Evolutionary conservation across 768 basidiomycete genomes (phyloP), one percentile per base, ranked within the genome.

Genomic region (Kwoniella mangroviensis): DNA sequence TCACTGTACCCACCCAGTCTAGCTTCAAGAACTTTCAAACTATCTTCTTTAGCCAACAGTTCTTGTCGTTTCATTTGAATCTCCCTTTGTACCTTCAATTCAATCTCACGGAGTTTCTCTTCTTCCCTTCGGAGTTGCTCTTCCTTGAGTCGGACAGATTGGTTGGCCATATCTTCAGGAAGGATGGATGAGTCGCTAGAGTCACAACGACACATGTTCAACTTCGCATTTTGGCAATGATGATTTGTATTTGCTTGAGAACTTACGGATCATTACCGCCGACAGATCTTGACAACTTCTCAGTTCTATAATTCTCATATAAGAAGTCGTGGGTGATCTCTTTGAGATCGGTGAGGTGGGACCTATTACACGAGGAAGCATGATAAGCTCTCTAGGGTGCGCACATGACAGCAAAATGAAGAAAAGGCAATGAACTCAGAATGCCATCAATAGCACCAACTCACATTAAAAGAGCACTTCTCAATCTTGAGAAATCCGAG

Each of bases 31-130:
- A 80, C 78, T 72, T 78, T 83, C 58, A 83, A 67, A 68, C 82
- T 83, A 64, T 97, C 95, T 83, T 97, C 96, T 83, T 96, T 97
- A 51, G 96, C 97, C 79, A 97, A 85, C 71, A 98, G 85, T 81
- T 98, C 96, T 83, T 98, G 96, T 80, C 94, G 87, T 86, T 96
- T 95, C 86, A 98, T 92, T 82, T 92, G 93, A 84, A 99, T 93
- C 86, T 99, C 97, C 59, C 97, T 89, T 84, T 98, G 95, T 34
- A 98, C 94, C 84, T 94, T 95, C 84, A 98, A 88, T 84, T 99
- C 97, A 84, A 98, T 92, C 85, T 99, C 97, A 72, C 96, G 93
- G 74, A 99, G 87, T 90, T 96, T 96, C 86, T 97, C 94, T 86
- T 97, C 94, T 83, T 99, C 97, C 70, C 92, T 86, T 76, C 95